These are phyloP conservation scores for Venturia effusa DNA, from an alignment of 2,329 filamentous ascomycete genomes.

Conservation along the genomic window DNA sequence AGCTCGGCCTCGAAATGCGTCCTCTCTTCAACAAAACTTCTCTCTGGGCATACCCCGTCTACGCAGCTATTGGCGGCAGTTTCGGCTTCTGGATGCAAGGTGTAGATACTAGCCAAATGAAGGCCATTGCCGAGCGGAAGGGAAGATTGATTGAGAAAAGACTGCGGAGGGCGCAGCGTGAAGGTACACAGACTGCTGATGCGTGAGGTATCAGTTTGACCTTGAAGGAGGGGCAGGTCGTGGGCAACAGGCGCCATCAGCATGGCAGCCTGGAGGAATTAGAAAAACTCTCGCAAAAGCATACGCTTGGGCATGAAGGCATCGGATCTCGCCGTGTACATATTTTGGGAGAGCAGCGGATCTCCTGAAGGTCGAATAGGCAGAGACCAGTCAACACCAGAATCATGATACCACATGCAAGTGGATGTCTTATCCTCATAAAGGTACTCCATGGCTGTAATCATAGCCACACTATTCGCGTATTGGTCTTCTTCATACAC, in stretches of 20 bases:
- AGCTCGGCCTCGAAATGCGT: slow-evolving; percentile 97
- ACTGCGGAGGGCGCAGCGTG: slow-evolving; percentile 38
- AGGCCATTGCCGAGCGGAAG: slow-evolving; percentile 68
- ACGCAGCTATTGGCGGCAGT: slow-evolving; percentile 72
- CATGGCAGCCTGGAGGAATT: background rate
- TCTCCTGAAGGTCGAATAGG: background rate
- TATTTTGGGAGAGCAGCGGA: background rate
- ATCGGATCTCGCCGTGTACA: background rate
- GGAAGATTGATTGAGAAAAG: slow-evolving; percentile 79
- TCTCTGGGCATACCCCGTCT: slow-evolving; percentile 86
- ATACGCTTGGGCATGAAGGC: background rate
- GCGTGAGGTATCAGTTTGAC: background rate
- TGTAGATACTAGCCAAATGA: slow-evolving; percentile 72
- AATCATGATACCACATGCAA: background rate
- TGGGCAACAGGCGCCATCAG: background rate
- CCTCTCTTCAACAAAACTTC: slow-evolving; percentile 78
- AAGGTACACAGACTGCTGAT: background rate
- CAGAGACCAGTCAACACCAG: background rate
- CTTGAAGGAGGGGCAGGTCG: background rate
- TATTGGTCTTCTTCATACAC: too few species aligned
- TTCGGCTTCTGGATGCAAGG: slow-evolving; percentile 97
- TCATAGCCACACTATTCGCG: background rate
- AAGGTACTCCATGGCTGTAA: background rate
- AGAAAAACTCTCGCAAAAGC: background rate
- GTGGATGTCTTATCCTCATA: background rate